phyloP scores from a whole-genome alignment of 106 monocot species.

The Dactylorhiza incarnata region DNA sequence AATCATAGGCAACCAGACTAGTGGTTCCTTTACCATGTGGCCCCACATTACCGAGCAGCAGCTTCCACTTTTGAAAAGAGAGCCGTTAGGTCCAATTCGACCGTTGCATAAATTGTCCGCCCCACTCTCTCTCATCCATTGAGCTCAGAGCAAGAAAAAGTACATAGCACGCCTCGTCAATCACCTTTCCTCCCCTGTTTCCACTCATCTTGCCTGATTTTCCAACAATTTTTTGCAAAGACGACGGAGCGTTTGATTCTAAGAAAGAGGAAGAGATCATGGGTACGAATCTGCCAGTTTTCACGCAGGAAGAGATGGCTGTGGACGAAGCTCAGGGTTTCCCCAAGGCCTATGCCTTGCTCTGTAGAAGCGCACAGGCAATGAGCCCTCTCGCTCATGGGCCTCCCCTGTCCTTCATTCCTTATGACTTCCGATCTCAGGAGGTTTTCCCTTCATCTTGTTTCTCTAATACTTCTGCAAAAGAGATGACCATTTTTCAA shows the following conservation, averaged over 20 bases:
- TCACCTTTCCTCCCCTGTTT: background rate
- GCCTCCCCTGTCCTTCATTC: conserved; percentile 57
- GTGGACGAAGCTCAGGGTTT: conserved; percentile 45
- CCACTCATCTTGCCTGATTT: background rate
- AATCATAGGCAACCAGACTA: too few relatives aligned
- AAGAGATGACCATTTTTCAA: background rate
- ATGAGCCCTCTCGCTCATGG: conserved; percentile 29
- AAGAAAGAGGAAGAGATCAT: background rate
- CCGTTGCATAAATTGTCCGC: background rate
- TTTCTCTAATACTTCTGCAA: background rate
- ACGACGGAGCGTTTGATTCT: background rate
- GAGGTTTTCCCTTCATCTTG: conserved; percentile 28
- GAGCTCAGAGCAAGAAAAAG: background rate
- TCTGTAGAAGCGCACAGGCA: conserved; percentile 19
- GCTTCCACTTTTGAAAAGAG: background rate
- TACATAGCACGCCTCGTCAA: background rate
- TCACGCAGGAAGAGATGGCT: conserved; percentile 40
- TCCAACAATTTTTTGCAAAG: too few relatives aligned
- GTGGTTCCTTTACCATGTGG: too few relatives aligned
- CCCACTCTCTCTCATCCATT: too few relatives aligned
- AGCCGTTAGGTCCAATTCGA: background rate
- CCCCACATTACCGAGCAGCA: too few relatives aligned
- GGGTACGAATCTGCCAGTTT: conserved; percentile 6
- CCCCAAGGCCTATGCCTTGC: conserved; percentile 54
- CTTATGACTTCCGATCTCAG: conserved; percentile 53